Evolutionary conservation across 2,329 filamentous ascomycete genomes (phyloP).

Genomic region (Botryosphaeria dothidea): DNA sequence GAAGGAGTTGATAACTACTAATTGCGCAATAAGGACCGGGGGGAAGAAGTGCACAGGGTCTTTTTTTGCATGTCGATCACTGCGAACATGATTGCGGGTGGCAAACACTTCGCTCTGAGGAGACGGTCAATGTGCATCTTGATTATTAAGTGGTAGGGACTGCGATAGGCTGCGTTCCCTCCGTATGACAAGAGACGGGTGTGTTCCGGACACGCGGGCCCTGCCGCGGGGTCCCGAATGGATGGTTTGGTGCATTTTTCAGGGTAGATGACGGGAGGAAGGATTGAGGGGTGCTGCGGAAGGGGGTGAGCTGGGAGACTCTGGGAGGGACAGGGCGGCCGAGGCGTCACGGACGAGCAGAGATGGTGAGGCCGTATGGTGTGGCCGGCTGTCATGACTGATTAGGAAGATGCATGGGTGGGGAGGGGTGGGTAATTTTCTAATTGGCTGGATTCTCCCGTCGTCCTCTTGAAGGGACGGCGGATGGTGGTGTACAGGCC

Average conservation of each 20-base stretch:
- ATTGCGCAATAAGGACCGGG: too few relatives aligned
- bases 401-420: neutral
- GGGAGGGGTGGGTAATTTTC: neutral
- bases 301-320: neutral
- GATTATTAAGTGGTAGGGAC: neutral
- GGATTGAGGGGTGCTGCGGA: neutral
- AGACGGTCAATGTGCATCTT: too few relatives aligned
- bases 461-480: neutral
- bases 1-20: too few relatives aligned
- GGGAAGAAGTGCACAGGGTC: neutral
- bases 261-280: neutral
- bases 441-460: neutral
- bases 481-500: neutral
- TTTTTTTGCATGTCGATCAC: neutral
- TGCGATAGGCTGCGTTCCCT: neutral
- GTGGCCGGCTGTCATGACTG: neutral
- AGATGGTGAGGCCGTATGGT: neutral
- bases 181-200: neutral
- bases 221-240: slow-evolving; percentile 1
- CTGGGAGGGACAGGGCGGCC: neutral
- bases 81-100: neutral
- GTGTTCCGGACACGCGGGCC: neutral
- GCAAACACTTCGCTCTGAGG: too few relatives aligned
- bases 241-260: neutral
- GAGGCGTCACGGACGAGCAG: neutral